These are phyloP conservation scores for Botrytis cinerea DNA, from an alignment of 2,329 filamentous ascomycete species.

Conservation along the genomic window DNA sequence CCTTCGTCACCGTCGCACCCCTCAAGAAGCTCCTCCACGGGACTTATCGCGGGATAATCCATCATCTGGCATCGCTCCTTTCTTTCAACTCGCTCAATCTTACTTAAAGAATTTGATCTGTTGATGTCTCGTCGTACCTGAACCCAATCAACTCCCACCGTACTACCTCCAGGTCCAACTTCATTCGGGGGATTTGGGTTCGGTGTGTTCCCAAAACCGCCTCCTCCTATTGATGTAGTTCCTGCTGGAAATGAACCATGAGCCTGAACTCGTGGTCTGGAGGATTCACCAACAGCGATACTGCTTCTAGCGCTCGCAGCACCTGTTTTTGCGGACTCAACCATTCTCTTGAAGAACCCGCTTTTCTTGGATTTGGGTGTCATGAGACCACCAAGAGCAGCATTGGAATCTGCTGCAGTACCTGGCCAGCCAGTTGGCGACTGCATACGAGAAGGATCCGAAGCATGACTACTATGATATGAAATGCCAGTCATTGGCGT, in stretches of 20 bases:
- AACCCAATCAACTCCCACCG: slow-evolving; percentile 78
- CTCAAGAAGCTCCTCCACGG: slow-evolving; percentile 85
- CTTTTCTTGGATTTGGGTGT: slow-evolving; percentile 77
- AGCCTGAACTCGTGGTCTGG: slow-evolving; percentile 40
- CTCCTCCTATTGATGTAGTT: slow-evolving; percentile 53
- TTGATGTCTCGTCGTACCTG: slow-evolving; percentile 95
- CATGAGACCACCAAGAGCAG: slow-evolving; percentile 75
- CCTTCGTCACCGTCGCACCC: slow-evolving; percentile 88
- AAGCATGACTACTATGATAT: slow-evolving; percentile 83
- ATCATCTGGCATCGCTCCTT: slow-evolving; percentile 92
- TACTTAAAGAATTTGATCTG: slow-evolving; percentile 87
- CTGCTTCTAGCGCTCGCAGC: slow-evolving; percentile 87
- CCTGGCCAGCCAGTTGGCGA: slow-evolving; percentile 64
- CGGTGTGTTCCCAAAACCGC: slow-evolving; percentile 47
- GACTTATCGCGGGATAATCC: slow-evolving; percentile 83
- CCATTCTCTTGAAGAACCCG: slow-evolving; percentile 93
- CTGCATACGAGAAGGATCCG: slow-evolving; percentile 54
- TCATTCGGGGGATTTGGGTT: slow-evolving; percentile 60
- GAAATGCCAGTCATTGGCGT: slow-evolving; percentile 76
- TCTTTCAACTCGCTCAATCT: slow-evolving; percentile 81
- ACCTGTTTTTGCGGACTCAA: slow-evolving; percentile 91
- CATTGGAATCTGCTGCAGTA: slow-evolving; percentile 61
- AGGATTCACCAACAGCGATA: slow-evolving; percentile 65
- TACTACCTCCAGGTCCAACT: slow-evolving; percentile 61
- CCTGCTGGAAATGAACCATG: slow-evolving; percentile 35